Evolutionary conservation across 1,284 basidiomycete genomes (phyloP).

Genomic region (Ganoderma sinense): DNA sequence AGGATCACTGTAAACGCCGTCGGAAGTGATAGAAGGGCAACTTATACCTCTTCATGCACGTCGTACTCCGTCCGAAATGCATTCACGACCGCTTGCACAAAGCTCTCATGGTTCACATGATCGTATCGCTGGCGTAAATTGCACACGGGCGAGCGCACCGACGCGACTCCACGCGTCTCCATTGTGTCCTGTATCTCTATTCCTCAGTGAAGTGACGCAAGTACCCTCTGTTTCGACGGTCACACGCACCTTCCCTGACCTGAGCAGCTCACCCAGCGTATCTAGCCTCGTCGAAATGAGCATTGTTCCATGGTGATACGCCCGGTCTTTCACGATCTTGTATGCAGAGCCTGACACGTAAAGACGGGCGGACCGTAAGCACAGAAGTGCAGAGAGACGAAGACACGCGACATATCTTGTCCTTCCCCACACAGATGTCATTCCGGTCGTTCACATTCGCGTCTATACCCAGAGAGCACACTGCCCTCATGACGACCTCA

Average conservation of each 20-base stretch:
- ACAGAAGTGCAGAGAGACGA: slow-evolving; percentile 1
- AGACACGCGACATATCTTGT: slow-evolving; percentile 76
- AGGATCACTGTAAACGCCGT: not conserved
- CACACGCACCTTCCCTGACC: slow-evolving; percentile 69
- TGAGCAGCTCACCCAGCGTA: slow-evolving; percentile 77
- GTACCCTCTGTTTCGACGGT: too few species aligned
- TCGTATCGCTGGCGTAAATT: slow-evolving; percentile 75
- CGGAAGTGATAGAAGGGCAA: not conserved
- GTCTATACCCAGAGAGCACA: slow-evolving; percentile 76
- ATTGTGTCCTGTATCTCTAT: slow-evolving; percentile 66
- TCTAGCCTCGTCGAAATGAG: slow-evolving; percentile 85
- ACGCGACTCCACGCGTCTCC: slow-evolving; percentile 87
- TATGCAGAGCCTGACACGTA: slow-evolving; percentile 98
- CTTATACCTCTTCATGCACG: slow-evolving; percentile 52
- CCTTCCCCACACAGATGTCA: slow-evolving; percentile 83
- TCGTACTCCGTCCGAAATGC: slow-evolving; percentile 78
- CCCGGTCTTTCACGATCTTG: slow-evolving; percentile 90
- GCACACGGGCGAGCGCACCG: slow-evolving; percentile 91
- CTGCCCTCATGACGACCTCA: slow-evolving; percentile 79
- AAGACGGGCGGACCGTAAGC: slow-evolving; percentile 16
- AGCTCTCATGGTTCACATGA: slow-evolving; percentile 69
- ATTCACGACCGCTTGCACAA: slow-evolving; percentile 74
- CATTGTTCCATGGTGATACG: slow-evolving; percentile 99
- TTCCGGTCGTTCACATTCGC: slow-evolving; percentile 90
- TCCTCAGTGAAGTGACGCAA: slow-evolving; percentile 16